Evolutionary conservation across 2,329 filamentous ascomycete species (phyloP).

Genomic region (Trichothecium sympodiale): DNA sequence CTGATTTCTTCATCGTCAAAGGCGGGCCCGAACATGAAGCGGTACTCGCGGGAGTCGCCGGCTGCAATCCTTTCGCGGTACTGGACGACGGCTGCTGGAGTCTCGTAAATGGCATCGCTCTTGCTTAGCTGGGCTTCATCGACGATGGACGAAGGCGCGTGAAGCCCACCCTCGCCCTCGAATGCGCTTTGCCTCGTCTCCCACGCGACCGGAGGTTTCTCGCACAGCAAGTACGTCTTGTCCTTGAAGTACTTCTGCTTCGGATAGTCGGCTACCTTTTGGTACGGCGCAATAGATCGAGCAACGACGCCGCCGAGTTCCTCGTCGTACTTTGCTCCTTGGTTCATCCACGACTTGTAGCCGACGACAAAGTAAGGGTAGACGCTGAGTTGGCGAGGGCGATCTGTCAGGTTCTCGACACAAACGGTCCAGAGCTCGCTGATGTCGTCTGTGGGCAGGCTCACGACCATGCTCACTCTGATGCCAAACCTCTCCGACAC

Average conservation of each 20-base stretch:
- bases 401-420: constrained; percentile 35
- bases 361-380: constrained; percentile 47
- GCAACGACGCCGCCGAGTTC: constrained; percentile 38
- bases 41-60: constrained; percentile 31
- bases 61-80: constrained; percentile 31
- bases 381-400: constrained; percentile 34
- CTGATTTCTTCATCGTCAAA: constrained; percentile 38
- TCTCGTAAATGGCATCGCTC: constrained; percentile 43
- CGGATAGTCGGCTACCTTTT: constrained; percentile 44
- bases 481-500: constrained; percentile 37
- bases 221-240: constrained; percentile 45
- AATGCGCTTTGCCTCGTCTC: constrained; percentile 40
- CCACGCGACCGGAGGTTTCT: constrained; percentile 38
- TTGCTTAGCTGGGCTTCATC: constrained; percentile 24
- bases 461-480: constrained; percentile 38
- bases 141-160: constrained; percentile 33
- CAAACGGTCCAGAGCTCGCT: constrained; percentile 44
- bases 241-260: constrained; percentile 47
- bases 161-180: constrained; percentile 44
- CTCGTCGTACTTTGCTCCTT: constrained; percentile 38
- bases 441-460: constrained; percentile 40
- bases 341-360: constrained; percentile 55
- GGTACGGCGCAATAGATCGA: constrained; percentile 43
- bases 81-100: constrained; percentile 40
- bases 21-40: constrained; percentile 44